Evolutionary conservation across 495 filamentous ascomycete genomes (phyloP).

Genomic region (Hypoxylon lienhwacheense): DNA sequence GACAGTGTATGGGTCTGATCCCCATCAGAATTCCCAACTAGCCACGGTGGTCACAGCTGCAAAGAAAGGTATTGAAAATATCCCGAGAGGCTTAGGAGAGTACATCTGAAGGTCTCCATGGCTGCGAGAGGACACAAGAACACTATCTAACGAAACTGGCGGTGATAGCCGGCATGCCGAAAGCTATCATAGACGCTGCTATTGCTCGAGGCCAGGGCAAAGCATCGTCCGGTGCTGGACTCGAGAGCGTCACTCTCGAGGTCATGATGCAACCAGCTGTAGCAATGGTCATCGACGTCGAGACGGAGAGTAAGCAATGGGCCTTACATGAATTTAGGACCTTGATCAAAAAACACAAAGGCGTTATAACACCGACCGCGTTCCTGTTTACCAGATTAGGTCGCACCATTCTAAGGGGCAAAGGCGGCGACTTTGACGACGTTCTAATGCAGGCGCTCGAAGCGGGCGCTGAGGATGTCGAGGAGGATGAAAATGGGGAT

Average conservation of each 20-base stretch:
- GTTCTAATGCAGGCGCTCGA: constrained; percentile 84
- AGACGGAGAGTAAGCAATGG: constrained; percentile 78
- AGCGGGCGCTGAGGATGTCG: constrained; percentile 79
- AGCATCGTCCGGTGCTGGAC: constrained; percentile 65
- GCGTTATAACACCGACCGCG: constrained; percentile 66
- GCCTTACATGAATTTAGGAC: constrained; percentile 69
- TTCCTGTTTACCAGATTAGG: constrained; percentile 86
- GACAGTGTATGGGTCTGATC: constrained; percentile 66
- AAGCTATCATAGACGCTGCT: constrained; percentile 77
- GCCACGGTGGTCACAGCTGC: constrained; percentile 70
- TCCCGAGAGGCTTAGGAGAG: background rate
- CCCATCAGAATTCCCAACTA: constrained; percentile 71
- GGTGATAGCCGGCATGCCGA: constrained; percentile 69
- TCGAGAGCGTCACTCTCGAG: constrained; percentile 80
- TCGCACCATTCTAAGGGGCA: constrained; percentile 64
- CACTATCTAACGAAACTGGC: constrained; percentile 12
- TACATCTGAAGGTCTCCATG: background rate
- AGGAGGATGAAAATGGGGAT: constrained; percentile 67
- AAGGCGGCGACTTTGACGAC: constrained; percentile 63
- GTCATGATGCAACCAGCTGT: constrained; percentile 76
- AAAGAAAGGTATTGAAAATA: constrained; percentile 66
- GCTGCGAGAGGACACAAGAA: constrained; percentile 4
- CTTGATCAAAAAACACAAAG: constrained; percentile 69
- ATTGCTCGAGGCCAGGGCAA: constrained; percentile 85
- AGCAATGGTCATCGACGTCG: constrained; percentile 72